Evolutionary conservation across 129 eudicot species (phyloP).

Genomic region (Flaveria linearis): DNA sequence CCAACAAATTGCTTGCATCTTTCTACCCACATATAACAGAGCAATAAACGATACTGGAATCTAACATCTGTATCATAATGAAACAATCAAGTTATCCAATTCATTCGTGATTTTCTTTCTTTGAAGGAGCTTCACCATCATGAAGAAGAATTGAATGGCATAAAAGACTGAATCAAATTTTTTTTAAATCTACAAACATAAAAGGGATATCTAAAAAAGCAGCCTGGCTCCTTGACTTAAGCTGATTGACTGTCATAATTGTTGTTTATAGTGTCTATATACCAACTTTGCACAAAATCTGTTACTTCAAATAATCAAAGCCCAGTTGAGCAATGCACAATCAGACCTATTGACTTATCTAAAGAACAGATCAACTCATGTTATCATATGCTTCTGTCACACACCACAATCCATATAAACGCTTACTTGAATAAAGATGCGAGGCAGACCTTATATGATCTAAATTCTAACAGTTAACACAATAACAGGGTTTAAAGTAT

Average conservation of each 20-base stretch:
- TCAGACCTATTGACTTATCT: background rate
- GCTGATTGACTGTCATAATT: conserved; percentile 13
- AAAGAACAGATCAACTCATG: background rate
- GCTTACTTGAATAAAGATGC: background rate
- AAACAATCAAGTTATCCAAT: background rate
- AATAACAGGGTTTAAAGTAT: background rate
- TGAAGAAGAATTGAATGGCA: background rate
- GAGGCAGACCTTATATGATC: background rate
- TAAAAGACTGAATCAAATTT: background rate
- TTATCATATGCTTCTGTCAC: conserved; percentile 8
- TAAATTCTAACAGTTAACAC: background rate
- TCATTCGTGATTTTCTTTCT: background rate
- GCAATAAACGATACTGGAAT: background rate
- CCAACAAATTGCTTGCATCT: conserved; percentile 9
- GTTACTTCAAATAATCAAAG: conserved; percentile 1
- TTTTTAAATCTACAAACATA: background rate
- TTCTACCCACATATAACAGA: background rate
- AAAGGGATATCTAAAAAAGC: background rate
- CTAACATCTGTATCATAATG: background rate
- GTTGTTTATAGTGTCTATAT: background rate
- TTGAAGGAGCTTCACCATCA: background rate
- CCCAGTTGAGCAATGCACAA: background rate
- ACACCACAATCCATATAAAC: background rate
- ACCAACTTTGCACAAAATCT: conserved; percentile 16
- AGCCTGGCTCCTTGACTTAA: background rate